Base-by-base conservation (phyloP, 2,329 filamentous ascomycete species). In the Fusarium penzigii region DNA sequence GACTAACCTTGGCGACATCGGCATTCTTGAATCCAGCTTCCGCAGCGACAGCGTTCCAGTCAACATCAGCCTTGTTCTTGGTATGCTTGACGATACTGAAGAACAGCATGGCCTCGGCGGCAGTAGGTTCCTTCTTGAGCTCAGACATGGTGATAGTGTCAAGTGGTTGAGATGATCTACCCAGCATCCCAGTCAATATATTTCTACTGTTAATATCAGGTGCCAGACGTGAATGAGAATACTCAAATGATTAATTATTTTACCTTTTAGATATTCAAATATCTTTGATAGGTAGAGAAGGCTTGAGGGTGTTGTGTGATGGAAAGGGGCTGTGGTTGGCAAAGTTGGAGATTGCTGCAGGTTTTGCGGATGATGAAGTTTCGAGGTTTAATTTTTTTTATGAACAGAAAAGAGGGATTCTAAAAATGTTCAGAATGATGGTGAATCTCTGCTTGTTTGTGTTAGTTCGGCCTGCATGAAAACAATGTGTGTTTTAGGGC, bases 41-140 rank as follows among this genome's bases (percentile, higher is more conserved):
- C 0, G 46, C 29, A 1, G 79, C 78, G 3, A 82, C 75, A 5
- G 60, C 64, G 1, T 71, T 64, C 80, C 80, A 82, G 59, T 83
- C 74, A 36, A 78, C 70, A 1, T 76, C 73, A 4, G 74, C 72
- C 55, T 72, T 73, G 68, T 70, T 73, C 17, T 67, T 68, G 41
- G 70, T 71, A 50, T 78, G 67, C 59, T 75, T 74, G 52, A 79
- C 66, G 40, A 80, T 73, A 48, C 71, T 70, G 52, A 72, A 71
- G 62, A 78, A 77, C 41, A 78, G 73, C 61, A 72, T 72, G 9
- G 73, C 71, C 54, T 80, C 77, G 5, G 68, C 59, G 2, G 70
- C 57, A 6, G 68, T 75, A 1, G 74, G 75, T 44, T 72, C 69
- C 49, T 69, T 68, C 56, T 68, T 68, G 12, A 62, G 46, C 10